Conservation (phyloP, 345 rosid species). For the Camelina neglecta region DNA sequence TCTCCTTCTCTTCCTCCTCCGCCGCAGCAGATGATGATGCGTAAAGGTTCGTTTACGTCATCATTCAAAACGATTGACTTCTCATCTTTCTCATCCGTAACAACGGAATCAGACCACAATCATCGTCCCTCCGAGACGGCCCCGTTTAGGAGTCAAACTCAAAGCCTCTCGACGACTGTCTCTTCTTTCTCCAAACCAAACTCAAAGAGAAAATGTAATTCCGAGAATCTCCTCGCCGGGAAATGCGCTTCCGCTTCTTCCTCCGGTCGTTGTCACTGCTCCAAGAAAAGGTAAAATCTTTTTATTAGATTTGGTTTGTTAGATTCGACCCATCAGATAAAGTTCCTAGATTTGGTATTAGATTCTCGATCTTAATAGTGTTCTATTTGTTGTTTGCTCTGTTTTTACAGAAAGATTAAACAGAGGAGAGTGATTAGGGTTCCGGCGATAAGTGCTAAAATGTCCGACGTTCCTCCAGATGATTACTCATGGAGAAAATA, state of each 20-base stretch:
- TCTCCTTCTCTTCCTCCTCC: constrained; percentile 28
- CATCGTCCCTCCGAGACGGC: constrained; percentile 61
- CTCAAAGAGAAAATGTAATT: constrained; percentile 68
- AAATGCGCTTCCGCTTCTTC: constrained; percentile 63
- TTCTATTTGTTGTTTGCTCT: not conserved
- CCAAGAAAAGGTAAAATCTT: constrained; percentile 74
- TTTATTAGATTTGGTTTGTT: not conserved
- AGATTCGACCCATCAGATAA: not conserved
- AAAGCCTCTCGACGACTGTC: constrained; percentile 62
- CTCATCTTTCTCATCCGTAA: constrained; percentile 62
- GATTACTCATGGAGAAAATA: constrained; percentile 98
- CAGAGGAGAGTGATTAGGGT: constrained; percentile 77
- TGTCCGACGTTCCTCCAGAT: constrained; percentile 96
- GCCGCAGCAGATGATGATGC: constrained; percentile 5
- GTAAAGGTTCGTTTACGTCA: constrained; percentile 50
- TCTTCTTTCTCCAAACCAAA: constrained; percentile 56
- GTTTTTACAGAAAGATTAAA: constrained; percentile 61
- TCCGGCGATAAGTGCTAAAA: constrained; percentile 88
- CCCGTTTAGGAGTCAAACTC: constrained; percentile 62
- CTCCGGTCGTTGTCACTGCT: constrained; percentile 87
- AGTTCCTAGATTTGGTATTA: constrained; percentile 5
- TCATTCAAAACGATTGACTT: constrained; percentile 64
- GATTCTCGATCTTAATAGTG: constrained; percentile 12
- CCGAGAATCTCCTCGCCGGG: constrained; percentile 63
- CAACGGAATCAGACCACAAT: constrained; percentile 44